phyloP scores from a whole-genome alignment of 805 yeast species.

The Wickerhamomyces canadensis region DNA sequence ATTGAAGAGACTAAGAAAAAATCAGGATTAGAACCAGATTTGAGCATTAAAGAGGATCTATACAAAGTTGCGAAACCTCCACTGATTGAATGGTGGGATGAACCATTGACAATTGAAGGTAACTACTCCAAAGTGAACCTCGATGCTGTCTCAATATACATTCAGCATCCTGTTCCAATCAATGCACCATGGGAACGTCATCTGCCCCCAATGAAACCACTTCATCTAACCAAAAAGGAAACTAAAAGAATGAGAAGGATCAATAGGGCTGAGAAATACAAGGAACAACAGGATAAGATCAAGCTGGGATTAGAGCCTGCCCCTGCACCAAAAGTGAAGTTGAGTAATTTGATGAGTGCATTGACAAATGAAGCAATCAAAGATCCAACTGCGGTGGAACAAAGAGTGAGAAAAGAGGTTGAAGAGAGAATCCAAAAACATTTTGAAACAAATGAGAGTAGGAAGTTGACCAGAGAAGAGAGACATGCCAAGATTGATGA shows the following conservation, averaged over 20 bases:
- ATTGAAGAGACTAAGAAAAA: constrained; percentile 28
- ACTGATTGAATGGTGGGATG: constrained; percentile 86
- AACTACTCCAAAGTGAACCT: constrained; percentile 34
- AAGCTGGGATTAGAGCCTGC: constrained; percentile 79
- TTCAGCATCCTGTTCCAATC: constrained; percentile 78
- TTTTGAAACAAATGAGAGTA: constrained; percentile 48
- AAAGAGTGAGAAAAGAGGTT: constrained; percentile 62
- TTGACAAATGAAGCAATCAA: constrained; percentile 77
- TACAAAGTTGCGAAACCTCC: constrained; percentile 53
- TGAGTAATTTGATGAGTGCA: constrained; percentile 81
- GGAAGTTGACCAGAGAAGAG: constrained; percentile 59
- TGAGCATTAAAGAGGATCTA: constrained; percentile 47
- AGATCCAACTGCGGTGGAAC: constrained; percentile 87
- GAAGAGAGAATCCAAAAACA: constrained; percentile 57
- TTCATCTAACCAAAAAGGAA: constrained; percentile 73
- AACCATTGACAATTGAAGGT: constrained; percentile 39
- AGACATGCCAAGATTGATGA: constrained; percentile 41
- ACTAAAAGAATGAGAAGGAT: constrained; percentile 66
- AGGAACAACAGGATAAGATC: constrained; percentile 72
- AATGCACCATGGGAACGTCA: constrained; percentile 52
- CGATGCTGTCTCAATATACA: constrained; percentile 52
- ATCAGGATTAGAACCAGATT: constrained; percentile 47
- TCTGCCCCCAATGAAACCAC: constrained; percentile 33
- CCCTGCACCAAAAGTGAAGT: constrained; percentile 83
- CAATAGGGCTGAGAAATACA: constrained; percentile 54